Evolutionary conservation across 2,329 filamentous ascomycete species (phyloP).

Genomic region (Colletotrichum tofieldiae): DNA sequence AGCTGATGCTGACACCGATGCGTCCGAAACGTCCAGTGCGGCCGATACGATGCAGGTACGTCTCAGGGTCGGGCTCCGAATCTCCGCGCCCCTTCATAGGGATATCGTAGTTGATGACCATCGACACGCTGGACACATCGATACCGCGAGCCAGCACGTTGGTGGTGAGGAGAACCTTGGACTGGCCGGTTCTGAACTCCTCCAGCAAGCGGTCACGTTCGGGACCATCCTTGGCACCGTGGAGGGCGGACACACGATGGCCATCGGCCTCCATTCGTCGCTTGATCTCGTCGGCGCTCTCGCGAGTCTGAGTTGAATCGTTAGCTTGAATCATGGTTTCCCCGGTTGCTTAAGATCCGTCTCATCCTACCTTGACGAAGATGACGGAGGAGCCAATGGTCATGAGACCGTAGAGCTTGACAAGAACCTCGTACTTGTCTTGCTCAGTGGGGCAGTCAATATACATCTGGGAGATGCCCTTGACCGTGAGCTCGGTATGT

Average conservation of each 20-base stretch:
- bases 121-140: slow-evolving; percentile 90
- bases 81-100: slow-evolving; percentile 84
- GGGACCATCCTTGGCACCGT: slow-evolving; percentile 87
- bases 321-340: slow-evolving; percentile 12
- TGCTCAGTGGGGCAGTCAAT: slow-evolving; percentile 89
- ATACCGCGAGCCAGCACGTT: slow-evolving; percentile 98
- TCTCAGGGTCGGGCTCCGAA: slow-evolving; percentile 90
- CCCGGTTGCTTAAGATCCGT: not conserved
- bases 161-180: slow-evolving; percentile 97
- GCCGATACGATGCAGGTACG: slow-evolving; percentile 97
- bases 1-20: slow-evolving; percentile 95
- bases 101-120: slow-evolving; percentile 98
- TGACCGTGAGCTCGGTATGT: slow-evolving; percentile 93
- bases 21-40: slow-evolving; percentile 97
- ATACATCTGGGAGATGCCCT: slow-evolving; percentile 98
- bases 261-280: slow-evolving; percentile 89
- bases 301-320: slow-evolving; percentile 75
- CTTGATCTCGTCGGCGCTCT: slow-evolving; percentile 89
- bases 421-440: slow-evolving; percentile 89
- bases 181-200: slow-evolving; percentile 86
- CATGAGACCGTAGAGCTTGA: slow-evolving; percentile 95
- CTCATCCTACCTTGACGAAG: slow-evolving; percentile 83
- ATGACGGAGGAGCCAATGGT: slow-evolving; percentile 98
- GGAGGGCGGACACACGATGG: slow-evolving; percentile 91
- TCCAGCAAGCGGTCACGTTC: slow-evolving; percentile 89